phyloP scores from a whole-genome alignment of 129 eudicot genomes.

The Heracleum sosnowskyi region DNA sequence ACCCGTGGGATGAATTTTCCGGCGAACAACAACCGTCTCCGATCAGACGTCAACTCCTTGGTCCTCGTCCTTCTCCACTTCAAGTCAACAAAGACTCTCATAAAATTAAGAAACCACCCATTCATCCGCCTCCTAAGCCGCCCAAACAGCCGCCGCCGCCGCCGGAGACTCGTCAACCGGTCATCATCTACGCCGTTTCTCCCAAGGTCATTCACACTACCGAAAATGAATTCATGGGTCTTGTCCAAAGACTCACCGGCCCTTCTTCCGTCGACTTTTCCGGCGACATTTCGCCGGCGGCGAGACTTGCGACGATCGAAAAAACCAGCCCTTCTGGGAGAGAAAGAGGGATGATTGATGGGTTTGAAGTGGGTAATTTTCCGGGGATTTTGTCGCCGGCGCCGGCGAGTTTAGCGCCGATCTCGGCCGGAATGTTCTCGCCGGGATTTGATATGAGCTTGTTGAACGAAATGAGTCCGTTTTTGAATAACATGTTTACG shows the following conservation, averaged over 20 bases:
- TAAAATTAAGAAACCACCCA: slow-evolving; percentile 41
- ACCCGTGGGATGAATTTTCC: slow-evolving; percentile 7
- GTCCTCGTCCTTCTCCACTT: slow-evolving; percentile 56
- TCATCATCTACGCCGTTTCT: slow-evolving; percentile 61
- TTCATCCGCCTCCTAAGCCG: slow-evolving; percentile 23
- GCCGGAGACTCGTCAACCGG: slow-evolving; percentile 30
- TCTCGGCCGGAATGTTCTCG: slow-evolving; percentile 40
- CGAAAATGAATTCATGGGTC: slow-evolving; percentile 32
- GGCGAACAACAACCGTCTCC: slow-evolving; percentile 33
- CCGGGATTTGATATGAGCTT: slow-evolving; percentile 24
- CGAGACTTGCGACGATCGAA: slow-evolving; percentile 47
- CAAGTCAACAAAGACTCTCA: slow-evolving; percentile 45
- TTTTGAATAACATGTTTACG: slow-evolving; percentile 25
- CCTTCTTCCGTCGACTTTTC: neutral
- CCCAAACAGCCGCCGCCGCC: neutral
- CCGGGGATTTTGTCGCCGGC: slow-evolving; percentile 64
- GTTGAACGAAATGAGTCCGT: slow-evolving; percentile 15
- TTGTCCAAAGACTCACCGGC: slow-evolving; percentile 66
- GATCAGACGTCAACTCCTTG: slow-evolving; percentile 34
- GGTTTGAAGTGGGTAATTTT: slow-evolving; percentile 18
- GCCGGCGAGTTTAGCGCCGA: slow-evolving; percentile 35
- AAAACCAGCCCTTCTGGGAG: slow-evolving; percentile 29
- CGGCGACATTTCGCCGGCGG: slow-evolving; percentile 54
- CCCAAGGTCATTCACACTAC: slow-evolving; percentile 50
- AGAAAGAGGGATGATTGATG: slow-evolving; percentile 16